Percentiles rank a stretch among this genome's conserved stretches.
Conservation (phyloP, 495 filamentous ascomycete species). For the Penicillium verhagenii region DNA sequence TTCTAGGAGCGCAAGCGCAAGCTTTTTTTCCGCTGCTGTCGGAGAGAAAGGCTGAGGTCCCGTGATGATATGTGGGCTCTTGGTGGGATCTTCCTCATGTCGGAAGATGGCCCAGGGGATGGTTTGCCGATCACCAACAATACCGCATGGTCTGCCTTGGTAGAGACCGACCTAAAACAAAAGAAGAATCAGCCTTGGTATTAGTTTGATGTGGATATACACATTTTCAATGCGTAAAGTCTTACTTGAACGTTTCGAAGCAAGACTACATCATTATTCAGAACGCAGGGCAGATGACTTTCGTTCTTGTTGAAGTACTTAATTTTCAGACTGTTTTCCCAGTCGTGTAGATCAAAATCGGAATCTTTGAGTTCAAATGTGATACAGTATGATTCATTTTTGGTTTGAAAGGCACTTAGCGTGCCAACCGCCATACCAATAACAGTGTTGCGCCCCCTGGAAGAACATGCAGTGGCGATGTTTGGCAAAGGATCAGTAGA, state of each 20-base stretch:
- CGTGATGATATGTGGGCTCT: slow-evolving; percentile 22
- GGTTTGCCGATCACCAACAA: slow-evolving; percentile 28
- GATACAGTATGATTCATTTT: slow-evolving; percentile 36
- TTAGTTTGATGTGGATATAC: neutral
- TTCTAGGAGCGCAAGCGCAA: slow-evolving; percentile 32
- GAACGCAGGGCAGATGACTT: slow-evolving; percentile 35
- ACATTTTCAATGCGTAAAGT: neutral
- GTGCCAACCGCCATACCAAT: slow-evolving; percentile 52
- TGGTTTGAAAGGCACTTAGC: slow-evolving; percentile 25
- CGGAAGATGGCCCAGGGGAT: slow-evolving; percentile 43
- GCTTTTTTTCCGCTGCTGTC: slow-evolving; percentile 26
- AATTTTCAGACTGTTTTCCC: slow-evolving; percentile 45
- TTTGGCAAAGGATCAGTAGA: slow-evolving; percentile 26
- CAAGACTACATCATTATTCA: slow-evolving; percentile 47
- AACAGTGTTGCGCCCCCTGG: slow-evolving; percentile 33
- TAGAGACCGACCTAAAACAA: slow-evolving; percentile 24
- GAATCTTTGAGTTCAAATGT: slow-evolving; percentile 53
- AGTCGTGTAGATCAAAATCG: slow-evolving; percentile 29
- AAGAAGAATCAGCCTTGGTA: neutral
- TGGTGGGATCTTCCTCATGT: slow-evolving; percentile 23
- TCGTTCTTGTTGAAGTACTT: slow-evolving; percentile 48
- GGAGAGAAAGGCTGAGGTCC: slow-evolving; percentile 34
- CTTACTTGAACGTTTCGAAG: slow-evolving; percentile 44
- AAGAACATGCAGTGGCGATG: slow-evolving; percentile 35
- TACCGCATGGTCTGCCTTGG: slow-evolving; percentile 23